phyloP scores from a whole-genome alignment of 2,329 filamentous ascomycete species.

The Colletotrichum paranaense region DNA sequence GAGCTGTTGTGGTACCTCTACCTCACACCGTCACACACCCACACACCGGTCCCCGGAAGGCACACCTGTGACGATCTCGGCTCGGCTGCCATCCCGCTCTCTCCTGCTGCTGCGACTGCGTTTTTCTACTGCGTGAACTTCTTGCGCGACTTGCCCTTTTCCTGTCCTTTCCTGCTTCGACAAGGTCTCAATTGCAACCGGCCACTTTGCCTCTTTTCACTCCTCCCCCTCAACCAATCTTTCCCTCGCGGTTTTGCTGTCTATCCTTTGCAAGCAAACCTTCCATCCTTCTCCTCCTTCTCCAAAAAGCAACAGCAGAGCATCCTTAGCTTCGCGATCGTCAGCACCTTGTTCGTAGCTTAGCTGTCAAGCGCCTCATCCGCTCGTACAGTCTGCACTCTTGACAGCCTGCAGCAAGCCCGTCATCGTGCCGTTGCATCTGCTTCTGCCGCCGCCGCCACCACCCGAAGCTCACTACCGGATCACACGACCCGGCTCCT shows the following conservation, averaged over 20 bases:
- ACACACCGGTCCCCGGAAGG: slow-evolving; percentile 19
- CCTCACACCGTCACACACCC: slow-evolving; percentile 8
- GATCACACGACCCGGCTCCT: slow-evolving; percentile 19
- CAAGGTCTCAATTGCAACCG: slow-evolving; percentile 33
- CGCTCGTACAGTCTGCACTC: background rate
- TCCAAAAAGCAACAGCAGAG: background rate
- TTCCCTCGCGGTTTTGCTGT: background rate
- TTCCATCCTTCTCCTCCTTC: slow-evolving; percentile 3
- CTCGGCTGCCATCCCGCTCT: slow-evolving; percentile 29
- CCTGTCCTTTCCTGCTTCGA: background rate
- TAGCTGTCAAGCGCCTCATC: slow-evolving; percentile 1
- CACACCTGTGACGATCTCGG: slow-evolving; percentile 34
- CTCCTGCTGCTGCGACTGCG: slow-evolving; percentile 9
- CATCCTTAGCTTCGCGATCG: slow-evolving; percentile 28
- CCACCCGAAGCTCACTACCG: slow-evolving; percentile 23
- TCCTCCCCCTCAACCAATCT: background rate
- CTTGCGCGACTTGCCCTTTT: slow-evolving; percentile 9
- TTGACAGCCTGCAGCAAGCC: slow-evolving; percentile 24
- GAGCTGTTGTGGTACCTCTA: slow-evolving; percentile 27
- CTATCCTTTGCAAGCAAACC: background rate
- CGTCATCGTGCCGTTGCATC: slow-evolving; percentile 2
- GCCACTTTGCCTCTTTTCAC: background rate
- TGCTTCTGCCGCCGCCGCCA: slow-evolving; percentile 18
- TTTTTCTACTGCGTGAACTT: slow-evolving; percentile 24
- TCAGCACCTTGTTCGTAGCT: slow-evolving; percentile 24